These are phyloP conservation scores for Phytopythium mirpurense DNA, from an alignment of 352 stramenopile genomes.

Conservation along the genomic window DNA sequence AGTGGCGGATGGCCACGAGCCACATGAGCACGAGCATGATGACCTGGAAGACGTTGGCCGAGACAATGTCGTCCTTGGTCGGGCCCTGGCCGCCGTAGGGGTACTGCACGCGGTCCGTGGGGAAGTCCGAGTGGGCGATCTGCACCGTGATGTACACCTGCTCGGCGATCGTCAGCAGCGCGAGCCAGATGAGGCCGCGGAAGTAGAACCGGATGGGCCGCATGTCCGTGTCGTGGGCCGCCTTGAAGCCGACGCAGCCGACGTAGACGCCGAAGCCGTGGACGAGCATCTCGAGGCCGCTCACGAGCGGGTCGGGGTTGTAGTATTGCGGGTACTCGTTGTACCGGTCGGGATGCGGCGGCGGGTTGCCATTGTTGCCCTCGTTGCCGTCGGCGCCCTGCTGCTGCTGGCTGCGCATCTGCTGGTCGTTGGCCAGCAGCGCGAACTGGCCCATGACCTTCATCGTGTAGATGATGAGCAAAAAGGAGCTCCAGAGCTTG, in stretches of 20 bases:
- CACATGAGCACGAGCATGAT: conserved; percentile 84
- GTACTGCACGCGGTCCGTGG: conserved; percentile 63
- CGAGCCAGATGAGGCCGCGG: conserved; percentile 71
- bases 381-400: conserved; percentile 23
- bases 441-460: conserved; percentile 87
- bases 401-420: conserved; percentile 37
- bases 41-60: conserved; percentile 79
- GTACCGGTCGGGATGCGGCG: conserved; percentile 48
- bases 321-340: conserved; percentile 81
- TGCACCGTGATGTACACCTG: conserved; percentile 83
- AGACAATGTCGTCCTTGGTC: conserved; percentile 82
- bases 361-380: conserved; percentile 16
- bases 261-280: conserved; percentile 85
- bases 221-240: conserved; percentile 82
- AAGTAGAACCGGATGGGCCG: conserved; percentile 82
- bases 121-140: conserved; percentile 72
- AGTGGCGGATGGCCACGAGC: conserved; percentile 75
- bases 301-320: conserved; percentile 68
- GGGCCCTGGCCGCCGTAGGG: conserved; percentile 67
- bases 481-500: conserved; percentile 85
- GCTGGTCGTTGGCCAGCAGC: conserved; percentile 76
- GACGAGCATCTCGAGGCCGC: conserved; percentile 61
- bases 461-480: conserved; percentile 89
- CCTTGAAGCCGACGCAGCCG: conserved; percentile 82
- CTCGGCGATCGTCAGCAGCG: conserved; percentile 67